phyloP scores from a whole-genome alignment of 768 basidiomycete species.

The Amanita rubescens region DNA sequence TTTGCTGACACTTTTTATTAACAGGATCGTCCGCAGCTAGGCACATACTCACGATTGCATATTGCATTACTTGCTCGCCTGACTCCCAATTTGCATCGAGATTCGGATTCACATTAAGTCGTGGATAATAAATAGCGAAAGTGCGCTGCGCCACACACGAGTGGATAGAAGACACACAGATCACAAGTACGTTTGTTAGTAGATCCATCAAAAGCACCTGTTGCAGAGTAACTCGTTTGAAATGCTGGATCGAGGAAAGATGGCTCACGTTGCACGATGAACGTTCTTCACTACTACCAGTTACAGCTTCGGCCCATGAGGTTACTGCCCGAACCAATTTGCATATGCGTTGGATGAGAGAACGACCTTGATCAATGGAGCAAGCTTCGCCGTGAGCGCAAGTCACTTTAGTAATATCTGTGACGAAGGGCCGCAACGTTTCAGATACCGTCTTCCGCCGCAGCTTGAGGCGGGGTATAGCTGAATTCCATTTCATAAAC shows the following conservation, averaged over 20 bases:
- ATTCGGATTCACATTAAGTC: slow-evolving; percentile 29
- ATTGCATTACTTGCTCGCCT: slow-evolving; percentile 29
- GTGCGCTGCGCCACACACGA: slow-evolving; percentile 38
- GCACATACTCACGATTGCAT: slow-evolving; percentile 31
- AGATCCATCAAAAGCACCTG: slow-evolving; percentile 16
- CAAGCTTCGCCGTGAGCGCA: slow-evolving; percentile 17
- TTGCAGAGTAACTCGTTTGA: background rate
- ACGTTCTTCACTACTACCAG: slow-evolving; percentile 15
- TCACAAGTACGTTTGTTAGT: slow-evolving; percentile 17
- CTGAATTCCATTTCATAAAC: slow-evolving; percentile 19
- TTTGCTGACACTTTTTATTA: slow-evolving; percentile 20
- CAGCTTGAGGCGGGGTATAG: slow-evolving; percentile 38
- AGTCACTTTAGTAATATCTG: slow-evolving; percentile 27
- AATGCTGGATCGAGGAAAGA: background rate
- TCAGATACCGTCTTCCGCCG: slow-evolving; percentile 35
- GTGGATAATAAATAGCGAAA: slow-evolving; percentile 39
- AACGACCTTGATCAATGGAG: slow-evolving; percentile 25
- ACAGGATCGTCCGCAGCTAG: background rate
- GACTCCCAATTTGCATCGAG: slow-evolving; percentile 28
- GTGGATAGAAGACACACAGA: slow-evolving; percentile 31
- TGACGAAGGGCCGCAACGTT: slow-evolving; percentile 33
- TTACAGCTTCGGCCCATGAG: slow-evolving; percentile 23
- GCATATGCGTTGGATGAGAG: too few relatives aligned
- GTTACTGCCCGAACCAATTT: slow-evolving; percentile 19
- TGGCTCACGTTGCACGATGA: too few relatives aligned